Base-by-base conservation (phyloP, 148 eudicot species). In the Arctostaphylos glauca region DNA sequence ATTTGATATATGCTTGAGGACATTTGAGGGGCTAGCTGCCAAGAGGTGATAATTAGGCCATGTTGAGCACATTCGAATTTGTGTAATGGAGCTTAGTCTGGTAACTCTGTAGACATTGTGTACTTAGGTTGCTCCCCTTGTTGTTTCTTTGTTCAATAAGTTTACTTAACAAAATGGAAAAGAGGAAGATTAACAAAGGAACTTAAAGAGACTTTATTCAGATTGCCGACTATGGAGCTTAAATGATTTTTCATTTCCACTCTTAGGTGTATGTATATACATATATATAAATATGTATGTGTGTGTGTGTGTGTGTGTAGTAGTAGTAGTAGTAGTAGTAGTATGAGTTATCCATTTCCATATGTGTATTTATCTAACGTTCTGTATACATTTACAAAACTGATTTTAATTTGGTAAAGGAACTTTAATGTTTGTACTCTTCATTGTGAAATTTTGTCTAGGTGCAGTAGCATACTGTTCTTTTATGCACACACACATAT, bases 41-140 rank as follows among this genome's bases (percentile, higher is more conserved):
- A 31, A 31, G 38, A 31, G 38, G 38, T 31, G 38, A 31, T 31
- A 31, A 31, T 31, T 31, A 31, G 38, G 38, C 6, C 44, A 66
- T 10, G 43, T 66, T 25, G 41, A 38, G 74, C 19, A 13, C 46
- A 18, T 68, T 38, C 19, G 44, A 15, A 6, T 68, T 68, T 38
- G 12, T 46, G 74, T 12, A 13, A 31, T 41, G 19, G 74, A 68
- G 74, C 44, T 31, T 66, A 66, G 48, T 68, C 74, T 41, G 46
- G 73, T 68, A 67, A 38, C 73, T 67, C 5, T 14, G 19, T 14
- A 38, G 7, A 43, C n/a, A 14, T 70, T 70, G 74, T 41, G 48
- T 41, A 70, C 47, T 31, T 70, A 7, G 48, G 48, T 48, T 70
- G 74, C 74, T 70, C 74, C 48, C 74, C 74, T 41, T 70, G n/a